Percentiles rank a stretch among this genome's conserved stretches.
Conservation (phyloP, 768 basidiomycete species). For the Phylloporus scabripes region DNA sequence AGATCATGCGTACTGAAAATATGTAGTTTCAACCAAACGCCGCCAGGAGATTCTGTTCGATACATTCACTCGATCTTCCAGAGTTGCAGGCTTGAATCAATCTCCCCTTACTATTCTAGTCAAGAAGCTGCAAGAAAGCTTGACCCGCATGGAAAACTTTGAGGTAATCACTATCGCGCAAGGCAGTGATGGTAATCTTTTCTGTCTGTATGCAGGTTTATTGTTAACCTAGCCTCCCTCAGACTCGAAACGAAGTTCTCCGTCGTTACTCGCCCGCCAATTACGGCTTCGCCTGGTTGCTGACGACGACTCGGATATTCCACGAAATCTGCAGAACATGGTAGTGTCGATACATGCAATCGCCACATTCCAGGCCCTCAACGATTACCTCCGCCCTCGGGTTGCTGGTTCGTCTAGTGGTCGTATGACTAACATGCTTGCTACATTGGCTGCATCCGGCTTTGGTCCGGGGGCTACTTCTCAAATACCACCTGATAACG, state of each 20-base stretch:
- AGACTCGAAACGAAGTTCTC: conserved; percentile 90
- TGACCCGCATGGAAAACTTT: conserved; percentile 93
- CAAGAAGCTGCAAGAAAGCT: conserved; percentile 92
- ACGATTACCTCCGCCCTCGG: conserved; percentile 91
- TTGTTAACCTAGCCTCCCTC: conserved; percentile 1
- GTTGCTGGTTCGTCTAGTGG: conserved; percentile 65
- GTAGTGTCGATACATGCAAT: conserved; percentile 98
- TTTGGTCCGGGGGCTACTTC: conserved; percentile 49
- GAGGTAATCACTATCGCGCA: conserved; percentile 89
- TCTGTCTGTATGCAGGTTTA: neutral
- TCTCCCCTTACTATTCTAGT: conserved; percentile 74
- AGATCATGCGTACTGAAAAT: conserved; percentile 5
- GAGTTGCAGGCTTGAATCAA: conserved; percentile 39
- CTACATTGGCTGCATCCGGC: conserved; percentile 78
- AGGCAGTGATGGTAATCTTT: conserved; percentile 62
- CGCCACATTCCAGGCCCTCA: conserved; percentile 94
- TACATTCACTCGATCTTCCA: conserved; percentile 59
- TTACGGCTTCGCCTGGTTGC: conserved; percentile 87
- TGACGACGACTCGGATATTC: conserved; percentile 83
- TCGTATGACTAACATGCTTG: conserved; percentile 82
- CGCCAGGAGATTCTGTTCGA: conserved; percentile 79
- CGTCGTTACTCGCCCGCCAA: conserved; percentile 88
- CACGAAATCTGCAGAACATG: conserved; percentile 81
- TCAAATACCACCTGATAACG: conserved; percentile 30
- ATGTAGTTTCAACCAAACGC: conserved; percentile 52